Conservation (phyloP, 352 stramenopile species). For the Phytophthora colocasiae region DNA sequence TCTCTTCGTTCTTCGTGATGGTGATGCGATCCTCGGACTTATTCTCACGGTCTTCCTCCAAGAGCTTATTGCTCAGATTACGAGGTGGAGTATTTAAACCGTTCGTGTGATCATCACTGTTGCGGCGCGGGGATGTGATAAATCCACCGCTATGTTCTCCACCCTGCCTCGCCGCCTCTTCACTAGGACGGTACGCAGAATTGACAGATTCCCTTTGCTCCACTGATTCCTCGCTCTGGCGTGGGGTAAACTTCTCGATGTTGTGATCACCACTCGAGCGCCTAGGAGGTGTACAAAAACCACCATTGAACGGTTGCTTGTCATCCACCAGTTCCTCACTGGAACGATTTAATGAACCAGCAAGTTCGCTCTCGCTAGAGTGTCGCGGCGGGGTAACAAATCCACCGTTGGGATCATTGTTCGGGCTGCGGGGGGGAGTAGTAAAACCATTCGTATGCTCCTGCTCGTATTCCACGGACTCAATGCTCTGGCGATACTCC, state of each 20-base stretch:
- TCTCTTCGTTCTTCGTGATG: slow-evolving; percentile 8
- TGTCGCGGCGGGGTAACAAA: neutral
- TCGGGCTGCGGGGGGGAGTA: neutral
- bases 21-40: slow-evolving; percentile 33
- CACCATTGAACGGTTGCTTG: neutral
- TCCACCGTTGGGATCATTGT: neutral
- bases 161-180: slow-evolving; percentile 4
- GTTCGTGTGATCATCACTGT: slow-evolving; percentile 5
- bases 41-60: slow-evolving; percentile 28
- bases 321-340: slow-evolving; percentile 4
- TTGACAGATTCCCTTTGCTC: neutral
- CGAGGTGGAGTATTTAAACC: slow-evolving; percentile 1
- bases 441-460: slow-evolving; percentile 5
- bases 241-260: neutral
- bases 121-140: slow-evolving; percentile 1
- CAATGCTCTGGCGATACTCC: neutral
- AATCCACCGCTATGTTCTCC: neutral
- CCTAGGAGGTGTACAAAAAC: neutral
- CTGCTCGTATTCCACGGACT: neutral
- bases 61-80: slow-evolving; percentile 1
- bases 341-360: neutral
- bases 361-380: neutral
- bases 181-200: slow-evolving; percentile 1
- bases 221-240: neutral
- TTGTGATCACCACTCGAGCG: neutral